Evolutionary conservation across 1,284 basidiomycete genomes (phyloP).

Genomic region (Amylostereum areolatum): DNA sequence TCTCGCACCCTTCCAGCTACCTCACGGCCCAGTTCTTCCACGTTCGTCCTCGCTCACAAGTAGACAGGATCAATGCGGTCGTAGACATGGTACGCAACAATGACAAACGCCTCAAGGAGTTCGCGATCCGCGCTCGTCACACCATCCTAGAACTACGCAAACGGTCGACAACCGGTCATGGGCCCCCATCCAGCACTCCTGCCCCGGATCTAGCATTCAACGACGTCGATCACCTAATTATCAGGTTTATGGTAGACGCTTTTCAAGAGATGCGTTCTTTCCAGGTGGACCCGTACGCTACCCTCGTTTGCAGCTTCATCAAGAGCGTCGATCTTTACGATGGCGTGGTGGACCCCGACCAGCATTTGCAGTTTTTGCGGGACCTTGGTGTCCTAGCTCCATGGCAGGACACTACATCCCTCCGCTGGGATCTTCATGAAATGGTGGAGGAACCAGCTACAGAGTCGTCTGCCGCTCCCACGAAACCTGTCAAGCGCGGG

Average conservation of each 20-base stretch:
- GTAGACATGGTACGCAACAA: conserved; percentile 41
- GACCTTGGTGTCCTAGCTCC: conserved; percentile 69
- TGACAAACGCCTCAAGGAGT: conserved; percentile 42
- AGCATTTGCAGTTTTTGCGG: conserved; percentile 43
- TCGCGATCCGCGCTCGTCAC: conserved; percentile 49
- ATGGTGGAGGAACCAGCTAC: conserved; percentile 4
- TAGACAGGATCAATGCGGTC: conserved; percentile 52
- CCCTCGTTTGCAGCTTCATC: conserved; percentile 53
- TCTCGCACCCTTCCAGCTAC: conserved; percentile 54
- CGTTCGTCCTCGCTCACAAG: conserved; percentile 62
- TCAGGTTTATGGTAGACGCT: conserved; percentile 62
- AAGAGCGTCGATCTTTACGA: conserved; percentile 46
- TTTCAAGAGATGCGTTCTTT: conserved; percentile 52
- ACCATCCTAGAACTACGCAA: conserved; percentile 34
- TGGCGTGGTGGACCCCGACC: conserved; percentile 29
- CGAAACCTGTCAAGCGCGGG: conserved; percentile 11
- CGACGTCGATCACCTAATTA: conserved; percentile 53
- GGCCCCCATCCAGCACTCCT: conserved; percentile 26
- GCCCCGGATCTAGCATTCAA: conserved; percentile 30
- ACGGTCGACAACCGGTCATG: conserved; percentile 18
- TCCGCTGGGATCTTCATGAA: conserved; percentile 8
- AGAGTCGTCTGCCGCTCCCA: conserved; percentile 22
- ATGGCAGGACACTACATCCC: conserved; percentile 55
- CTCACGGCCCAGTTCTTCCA: conserved; percentile 54
- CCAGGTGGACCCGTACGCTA: conserved; percentile 61